These are phyloP conservation scores for Aspergillus uvarum DNA, from an alignment of 2,329 filamentous ascomycete genomes.

Conservation along the genomic window DNA sequence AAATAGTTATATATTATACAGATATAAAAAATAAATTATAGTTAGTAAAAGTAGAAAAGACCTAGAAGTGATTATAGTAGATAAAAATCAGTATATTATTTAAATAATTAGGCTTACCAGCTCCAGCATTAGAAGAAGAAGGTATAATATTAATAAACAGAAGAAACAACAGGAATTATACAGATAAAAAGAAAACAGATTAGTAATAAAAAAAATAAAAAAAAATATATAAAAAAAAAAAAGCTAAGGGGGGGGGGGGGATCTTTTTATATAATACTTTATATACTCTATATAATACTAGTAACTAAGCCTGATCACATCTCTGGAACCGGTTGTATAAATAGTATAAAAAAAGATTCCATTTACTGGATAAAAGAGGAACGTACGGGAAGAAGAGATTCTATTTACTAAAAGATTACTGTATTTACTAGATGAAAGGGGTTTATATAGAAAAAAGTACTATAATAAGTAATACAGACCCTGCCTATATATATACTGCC, in stretches of 20 bases:
- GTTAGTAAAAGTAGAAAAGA: too few relatives aligned
- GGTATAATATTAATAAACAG: not conserved
- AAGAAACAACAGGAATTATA: too few relatives aligned
- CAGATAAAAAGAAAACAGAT: not conserved
- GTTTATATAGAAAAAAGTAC: too few relatives aligned
- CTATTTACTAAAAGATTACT: too few relatives aligned
- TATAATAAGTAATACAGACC: too few relatives aligned
- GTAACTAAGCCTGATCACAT: not conserved
- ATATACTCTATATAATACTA: not conserved
- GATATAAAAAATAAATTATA: not conserved
- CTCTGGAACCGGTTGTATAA: not conserved
- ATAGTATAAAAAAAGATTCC: not conserved
- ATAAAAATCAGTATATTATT: too few relatives aligned
- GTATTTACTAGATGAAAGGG: too few relatives aligned
- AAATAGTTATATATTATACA: too few relatives aligned
- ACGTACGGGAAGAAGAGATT: too few relatives aligned
- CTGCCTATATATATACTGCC: too few relatives aligned
- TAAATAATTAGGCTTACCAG: not conserved
- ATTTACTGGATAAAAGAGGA: too few relatives aligned
- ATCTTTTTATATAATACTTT: not conserved
- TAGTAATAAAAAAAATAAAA: not conserved
- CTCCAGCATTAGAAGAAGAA: not conserved
- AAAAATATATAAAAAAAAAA: not conserved
- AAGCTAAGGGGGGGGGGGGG: not conserved
- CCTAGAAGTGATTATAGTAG: not conserved